Percentiles rank a stretch among this genome's conserved stretches.
phyloP scores from a whole-genome alignment of 345 rosid genomes.

The Rhodomyrtus tomentosa region DNA sequence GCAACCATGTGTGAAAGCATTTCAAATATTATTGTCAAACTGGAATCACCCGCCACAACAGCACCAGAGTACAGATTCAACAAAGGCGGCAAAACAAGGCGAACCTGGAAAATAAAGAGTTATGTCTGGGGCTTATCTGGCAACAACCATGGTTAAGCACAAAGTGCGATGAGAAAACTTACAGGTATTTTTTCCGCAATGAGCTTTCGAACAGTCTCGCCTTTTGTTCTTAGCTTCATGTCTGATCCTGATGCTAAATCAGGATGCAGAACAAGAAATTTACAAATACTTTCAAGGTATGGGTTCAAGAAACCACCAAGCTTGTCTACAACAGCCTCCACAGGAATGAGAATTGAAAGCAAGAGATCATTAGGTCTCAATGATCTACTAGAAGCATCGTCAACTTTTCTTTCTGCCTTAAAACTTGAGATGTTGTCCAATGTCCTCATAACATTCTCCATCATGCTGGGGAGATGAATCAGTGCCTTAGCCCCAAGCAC shows the following conservation, averaged over 20 bases:
- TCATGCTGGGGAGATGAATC: conserved; percentile 56
- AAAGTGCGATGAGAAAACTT: conserved; percentile 12
- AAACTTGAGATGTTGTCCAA: conserved; percentile 16
- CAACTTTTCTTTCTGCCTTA: conserved; percentile 9
- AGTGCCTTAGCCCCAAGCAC: conserved; percentile 86
- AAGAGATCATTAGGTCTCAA: conserved; percentile 18
- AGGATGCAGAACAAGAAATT: conserved; percentile 52
- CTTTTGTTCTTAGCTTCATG: conserved; percentile 55
- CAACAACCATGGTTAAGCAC: not conserved
- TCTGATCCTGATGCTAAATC: conserved; percentile 45
- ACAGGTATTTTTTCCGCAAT: conserved; percentile 74
- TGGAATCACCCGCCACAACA: conserved; percentile 62
- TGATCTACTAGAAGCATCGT: conserved; percentile 6
- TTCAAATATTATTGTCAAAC: conserved; percentile 60
- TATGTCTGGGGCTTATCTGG: not conserved
- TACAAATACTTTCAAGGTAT: conserved; percentile 58
- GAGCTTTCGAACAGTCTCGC: conserved; percentile 53
- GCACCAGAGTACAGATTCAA: conserved; percentile 51
- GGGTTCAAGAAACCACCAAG: conserved; percentile 92
- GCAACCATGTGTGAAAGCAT: conserved; percentile 52
- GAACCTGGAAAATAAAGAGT: conserved; percentile 38
- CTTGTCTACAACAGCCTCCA: conserved; percentile 81
- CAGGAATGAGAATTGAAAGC: conserved; percentile 57
- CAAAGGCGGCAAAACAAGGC: conserved; percentile 75
- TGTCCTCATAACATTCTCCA: conserved; percentile 46